phyloP scores from a whole-genome alignment of 2,329 filamentous ascomycete genomes.

The Pseudogymnoascus sp. region DNA sequence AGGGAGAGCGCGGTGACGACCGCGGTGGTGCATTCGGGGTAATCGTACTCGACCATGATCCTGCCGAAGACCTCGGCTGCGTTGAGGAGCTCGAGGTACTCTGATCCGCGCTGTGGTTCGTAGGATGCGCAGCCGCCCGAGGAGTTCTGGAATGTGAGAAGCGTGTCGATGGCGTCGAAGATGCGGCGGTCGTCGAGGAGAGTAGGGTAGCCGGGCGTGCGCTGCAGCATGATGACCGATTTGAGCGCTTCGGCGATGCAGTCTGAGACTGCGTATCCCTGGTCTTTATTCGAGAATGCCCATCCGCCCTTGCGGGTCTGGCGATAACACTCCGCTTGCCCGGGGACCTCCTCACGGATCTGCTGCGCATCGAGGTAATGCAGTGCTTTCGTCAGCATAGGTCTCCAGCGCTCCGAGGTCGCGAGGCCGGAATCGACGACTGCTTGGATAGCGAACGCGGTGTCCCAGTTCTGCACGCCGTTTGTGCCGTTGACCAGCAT shows the following conservation, averaged over 20 bases:
- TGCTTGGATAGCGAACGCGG: slow-evolving; percentile 78
- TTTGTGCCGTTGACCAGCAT: slow-evolving; percentile 96
- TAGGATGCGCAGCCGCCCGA: slow-evolving; percentile 87
- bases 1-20: slow-evolving; percentile 79
- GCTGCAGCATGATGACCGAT: slow-evolving; percentile 75
- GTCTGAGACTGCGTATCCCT: slow-evolving; percentile 93
- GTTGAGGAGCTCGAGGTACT: slow-evolving; percentile 77
- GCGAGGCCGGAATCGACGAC: slow-evolving; percentile 71
- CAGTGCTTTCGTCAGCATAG: slow-evolving; percentile 76
- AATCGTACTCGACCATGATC: slow-evolving; percentile 99
- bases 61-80: slow-evolving; percentile 92
- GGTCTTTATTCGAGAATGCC: slow-evolving; percentile 87
- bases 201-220: slow-evolving; percentile 63
- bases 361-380: slow-evolving; percentile 86
- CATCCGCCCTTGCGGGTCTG: slow-evolving; percentile 89
- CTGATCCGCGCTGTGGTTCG: slow-evolving; percentile 70
- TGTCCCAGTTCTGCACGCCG: slow-evolving; percentile 97
- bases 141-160: slow-evolving; percentile 82
- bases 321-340: slow-evolving; percentile 76
- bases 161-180: slow-evolving; percentile 80
- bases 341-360: slow-evolving; percentile 71
- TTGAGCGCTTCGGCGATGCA: slow-evolving; percentile 90
- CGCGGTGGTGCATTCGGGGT: slow-evolving; percentile 94
- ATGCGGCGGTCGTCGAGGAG: slow-evolving; percentile 70
- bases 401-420: slow-evolving; percentile 66